These are phyloP conservation scores for Cyathus striatus DNA, from an alignment of 768 basidiomycete species.

Conservation along the genomic window DNA sequence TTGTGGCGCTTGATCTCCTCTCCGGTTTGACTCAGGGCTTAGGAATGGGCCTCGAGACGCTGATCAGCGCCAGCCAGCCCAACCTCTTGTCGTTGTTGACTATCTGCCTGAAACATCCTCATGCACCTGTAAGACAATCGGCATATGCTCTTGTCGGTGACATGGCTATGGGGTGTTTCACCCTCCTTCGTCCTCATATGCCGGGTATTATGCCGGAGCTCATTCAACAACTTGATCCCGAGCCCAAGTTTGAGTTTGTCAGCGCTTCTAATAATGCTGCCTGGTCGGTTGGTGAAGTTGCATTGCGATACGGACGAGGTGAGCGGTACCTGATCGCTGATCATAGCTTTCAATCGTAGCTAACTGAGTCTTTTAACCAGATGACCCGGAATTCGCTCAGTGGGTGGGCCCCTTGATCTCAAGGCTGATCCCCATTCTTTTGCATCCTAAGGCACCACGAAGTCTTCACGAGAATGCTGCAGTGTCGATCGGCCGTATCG, in stretches of 20 bases:
- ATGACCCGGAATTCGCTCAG: constrained; percentile 84
- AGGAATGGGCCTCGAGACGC: constrained; percentile 66
- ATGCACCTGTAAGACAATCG: constrained; percentile 92
- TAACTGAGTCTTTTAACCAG: constrained; percentile 23
- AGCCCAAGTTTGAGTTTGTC: constrained; percentile 90
- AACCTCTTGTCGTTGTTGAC: constrained; percentile 78
- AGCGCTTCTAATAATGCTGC: constrained; percentile 99
- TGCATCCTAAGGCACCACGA: constrained; percentile 89
- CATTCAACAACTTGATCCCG: constrained; percentile 84
- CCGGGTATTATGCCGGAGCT: constrained; percentile 88
- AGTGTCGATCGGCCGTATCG: constrained; percentile 95
- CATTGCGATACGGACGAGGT: constrained; percentile 86
- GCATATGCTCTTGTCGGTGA: constrained; percentile 99
- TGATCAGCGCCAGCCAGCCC: constrained; percentile 68
- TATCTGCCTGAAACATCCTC: constrained; percentile 91
- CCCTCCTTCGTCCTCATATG: constrained; percentile 78
- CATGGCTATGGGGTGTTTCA: constrained; percentile 94
- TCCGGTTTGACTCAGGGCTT: constrained; percentile 96
- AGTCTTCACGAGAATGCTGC: constrained; percentile 97
- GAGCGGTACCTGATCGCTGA: constrained; percentile 14
- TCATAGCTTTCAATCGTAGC: not conserved
- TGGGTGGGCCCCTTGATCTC: constrained; percentile 87
- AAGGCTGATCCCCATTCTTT: constrained; percentile 86
- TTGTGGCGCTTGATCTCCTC: constrained; percentile 94
- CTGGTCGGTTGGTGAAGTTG: constrained; percentile 99